Evolutionary conservation across 2,329 filamentous ascomycete species (phyloP), one percentile per base, ranked within the genome.

Genomic region (Xylaria sp.): DNA sequence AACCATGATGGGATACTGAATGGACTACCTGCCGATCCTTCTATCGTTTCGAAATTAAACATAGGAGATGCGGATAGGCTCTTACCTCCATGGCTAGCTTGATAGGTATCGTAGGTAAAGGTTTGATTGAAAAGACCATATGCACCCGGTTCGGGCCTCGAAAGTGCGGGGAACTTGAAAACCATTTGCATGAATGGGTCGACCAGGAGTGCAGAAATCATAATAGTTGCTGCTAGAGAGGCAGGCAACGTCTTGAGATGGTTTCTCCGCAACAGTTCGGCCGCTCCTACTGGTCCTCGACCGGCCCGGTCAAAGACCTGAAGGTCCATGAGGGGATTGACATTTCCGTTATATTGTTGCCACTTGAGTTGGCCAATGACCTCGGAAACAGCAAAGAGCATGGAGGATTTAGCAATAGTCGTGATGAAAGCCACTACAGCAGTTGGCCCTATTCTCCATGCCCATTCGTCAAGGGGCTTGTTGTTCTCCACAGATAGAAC

Each of bases 181-280:
- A 56, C 46, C 48, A 59, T 21, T 26, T 59, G 52, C 17, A 50
- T 48, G 22, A 59, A 59, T 2, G 56, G 56, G 42, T 59, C 56
- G 17, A 59, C 46, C 2, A 59, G 45, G 8, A 59, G 39, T 8
- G 52, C 49, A 3, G 45, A 21, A 20, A 59, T 50, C 20, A 48
- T 41, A 21, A 59, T 18, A 11, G 56, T 17, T 3, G 56, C 50
- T 26, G 52, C 56, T 6, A 46, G 22, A 4, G 56, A 55, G 17
- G 52, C 56, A 9, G 56, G 44, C 1, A 38, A 24, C 11, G 56
- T 39, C 17, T 40, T 45, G 19, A 48, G 38, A 24, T 56, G 48
- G 22, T 56, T 56, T 18, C 39, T 19, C 29, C 40, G 38, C 42
- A 59, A n/a, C 7, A 56, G 38, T 13, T 19, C 20, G 21, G 44